These are phyloP conservation scores for Polygonum maritimum DNA, from an alignment of 148 eudicot species.

Conservation along the genomic window DNA sequence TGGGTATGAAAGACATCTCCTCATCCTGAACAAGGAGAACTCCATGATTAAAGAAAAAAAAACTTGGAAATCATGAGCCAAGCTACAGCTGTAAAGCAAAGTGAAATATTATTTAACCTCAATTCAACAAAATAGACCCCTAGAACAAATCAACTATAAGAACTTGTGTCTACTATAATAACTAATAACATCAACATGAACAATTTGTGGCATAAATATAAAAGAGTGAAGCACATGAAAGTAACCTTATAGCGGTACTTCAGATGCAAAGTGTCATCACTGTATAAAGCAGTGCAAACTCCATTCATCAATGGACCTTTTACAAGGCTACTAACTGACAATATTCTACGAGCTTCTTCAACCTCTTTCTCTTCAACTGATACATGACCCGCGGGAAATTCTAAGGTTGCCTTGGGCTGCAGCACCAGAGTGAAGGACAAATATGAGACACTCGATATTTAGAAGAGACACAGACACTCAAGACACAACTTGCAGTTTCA, in stretches of 20 bases:
- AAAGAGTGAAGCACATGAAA: constrained; percentile 14
- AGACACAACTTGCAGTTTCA: background rate
- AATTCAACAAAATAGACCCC: background rate
- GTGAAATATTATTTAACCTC: background rate
- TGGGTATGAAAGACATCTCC: constrained; percentile 74
- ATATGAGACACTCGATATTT: background rate
- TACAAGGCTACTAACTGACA: constrained; percentile 55
- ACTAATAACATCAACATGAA: background rate
- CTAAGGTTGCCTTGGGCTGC: constrained; percentile 84
- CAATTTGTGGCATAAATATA: background rate
- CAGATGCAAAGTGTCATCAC: constrained; percentile 55
- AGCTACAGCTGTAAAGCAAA: background rate
- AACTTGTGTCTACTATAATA: background rate
- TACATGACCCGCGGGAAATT: constrained; percentile 77
- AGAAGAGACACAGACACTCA: background rate
- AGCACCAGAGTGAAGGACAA: constrained; percentile 14
- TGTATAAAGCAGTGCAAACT: constrained; percentile 55
- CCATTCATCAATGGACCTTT: constrained; percentile 71
- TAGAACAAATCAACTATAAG: background rate
- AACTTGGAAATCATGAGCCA: background rate
- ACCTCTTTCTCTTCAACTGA: constrained; percentile 74
- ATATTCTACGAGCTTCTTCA: constrained; percentile 47
- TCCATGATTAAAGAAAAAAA: background rate
- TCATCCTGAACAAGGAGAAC: constrained; percentile 38
- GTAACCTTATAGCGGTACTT: constrained; percentile 82